Conservation (phyloP, 176 grass and related monocot genomes). For the Puccinellia tenuiflora region DNA sequence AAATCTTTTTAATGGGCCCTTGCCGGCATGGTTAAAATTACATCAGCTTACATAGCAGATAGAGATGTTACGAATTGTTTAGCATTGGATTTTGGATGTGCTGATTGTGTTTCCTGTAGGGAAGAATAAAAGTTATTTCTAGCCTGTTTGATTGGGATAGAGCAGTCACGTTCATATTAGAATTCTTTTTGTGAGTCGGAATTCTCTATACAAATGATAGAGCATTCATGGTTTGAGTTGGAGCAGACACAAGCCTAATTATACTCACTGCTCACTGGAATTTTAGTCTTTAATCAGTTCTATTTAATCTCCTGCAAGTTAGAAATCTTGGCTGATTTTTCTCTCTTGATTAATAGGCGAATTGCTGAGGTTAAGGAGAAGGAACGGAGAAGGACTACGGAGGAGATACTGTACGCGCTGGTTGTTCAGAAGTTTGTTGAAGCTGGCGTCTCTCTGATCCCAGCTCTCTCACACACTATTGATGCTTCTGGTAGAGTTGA, state of each 20-base stretch:
- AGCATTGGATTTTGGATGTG: not conserved
- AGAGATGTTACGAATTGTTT: not conserved
- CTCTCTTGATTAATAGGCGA: slow-evolving; percentile 53
- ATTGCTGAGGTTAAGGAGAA: slow-evolving; percentile 98
- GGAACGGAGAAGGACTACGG: slow-evolving; percentile 67
- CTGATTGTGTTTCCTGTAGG: not conserved
- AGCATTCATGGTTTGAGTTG: not conserved
- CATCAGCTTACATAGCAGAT: not conserved
- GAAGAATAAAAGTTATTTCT: not conserved
- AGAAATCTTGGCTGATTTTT: slow-evolving; percentile 2
- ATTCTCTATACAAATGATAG: not conserved
- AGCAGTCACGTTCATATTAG: not conserved
- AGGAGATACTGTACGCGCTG: slow-evolving; percentile 91
- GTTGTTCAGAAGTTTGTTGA: slow-evolving; percentile 97
- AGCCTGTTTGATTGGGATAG: slow-evolving; percentile 21
- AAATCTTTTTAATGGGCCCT: not conserved
- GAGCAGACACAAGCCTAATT: not conserved
- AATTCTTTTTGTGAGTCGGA: not conserved
- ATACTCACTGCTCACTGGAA: not conserved
- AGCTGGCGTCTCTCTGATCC: slow-evolving; percentile 74
- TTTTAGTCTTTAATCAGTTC: not conserved
- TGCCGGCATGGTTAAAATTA: not conserved
- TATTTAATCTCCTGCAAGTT: not conserved
- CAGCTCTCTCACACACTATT: slow-evolving; percentile 48
- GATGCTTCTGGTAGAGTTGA: slow-evolving; percentile 56